Evolutionary conservation across 2,329 filamentous ascomycete genomes (phyloP).

Genomic region (Monilinia fructicola): DNA sequence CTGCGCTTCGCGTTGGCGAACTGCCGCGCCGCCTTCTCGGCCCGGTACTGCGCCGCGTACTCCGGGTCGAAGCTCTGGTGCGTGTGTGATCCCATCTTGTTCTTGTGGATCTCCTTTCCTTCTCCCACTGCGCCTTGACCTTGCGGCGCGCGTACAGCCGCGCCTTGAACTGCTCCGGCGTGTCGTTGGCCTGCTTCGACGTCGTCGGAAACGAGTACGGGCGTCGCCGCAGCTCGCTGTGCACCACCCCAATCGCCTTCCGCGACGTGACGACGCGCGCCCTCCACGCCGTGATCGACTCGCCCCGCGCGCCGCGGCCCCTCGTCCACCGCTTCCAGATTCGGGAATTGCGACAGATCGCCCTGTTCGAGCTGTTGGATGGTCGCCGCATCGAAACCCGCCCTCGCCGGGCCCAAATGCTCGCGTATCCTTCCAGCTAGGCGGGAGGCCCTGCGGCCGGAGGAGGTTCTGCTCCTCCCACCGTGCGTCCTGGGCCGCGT

Average conservation of each 20-base stretch:
- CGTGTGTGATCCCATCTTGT: conserved; percentile 15
- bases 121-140: not conserved
- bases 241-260: not conserved
- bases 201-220: not conserved
- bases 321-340: not conserved
- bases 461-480: not conserved
- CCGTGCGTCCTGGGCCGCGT: not conserved
- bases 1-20: not conserved
- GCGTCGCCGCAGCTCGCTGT: not conserved
- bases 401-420: not conserved
- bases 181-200: not conserved
- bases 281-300: not conserved
- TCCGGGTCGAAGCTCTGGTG: not conserved
- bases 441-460: not conserved
- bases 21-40: not conserved
- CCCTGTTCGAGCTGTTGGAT: not conserved
- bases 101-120: conserved; percentile 7
- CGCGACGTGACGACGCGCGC: not conserved
- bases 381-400: not conserved
- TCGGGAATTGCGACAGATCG: not conserved
- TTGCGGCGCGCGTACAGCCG: not conserved
- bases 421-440: not conserved
- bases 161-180: conserved; percentile 2
- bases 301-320: not conserved
- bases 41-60: conserved; percentile 1